Evolutionary conservation across 2,329 filamentous ascomycete species (phyloP).

Genomic region (Arthroderma sp.): DNA sequence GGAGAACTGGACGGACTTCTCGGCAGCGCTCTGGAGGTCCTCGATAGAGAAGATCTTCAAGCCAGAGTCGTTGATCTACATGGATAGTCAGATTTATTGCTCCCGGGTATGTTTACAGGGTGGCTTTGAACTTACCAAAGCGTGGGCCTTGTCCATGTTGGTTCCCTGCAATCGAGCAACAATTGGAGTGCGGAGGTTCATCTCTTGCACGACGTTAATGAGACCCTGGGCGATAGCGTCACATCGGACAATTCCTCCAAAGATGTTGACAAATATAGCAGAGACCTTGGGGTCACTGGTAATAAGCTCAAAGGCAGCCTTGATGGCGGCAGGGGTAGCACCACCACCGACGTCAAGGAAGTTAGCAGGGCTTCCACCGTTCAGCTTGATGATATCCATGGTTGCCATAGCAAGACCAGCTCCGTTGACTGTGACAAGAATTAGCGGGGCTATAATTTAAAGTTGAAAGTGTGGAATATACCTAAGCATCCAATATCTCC

Average conservation of each 20-base stretch:
- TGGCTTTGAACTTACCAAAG: constrained; percentile 44
- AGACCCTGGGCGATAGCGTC: constrained; percentile 94
- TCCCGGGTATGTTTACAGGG: not conserved
- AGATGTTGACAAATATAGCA: constrained; percentile 99
- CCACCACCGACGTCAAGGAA: constrained; percentile 98
- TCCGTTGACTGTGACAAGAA: constrained; percentile 58
- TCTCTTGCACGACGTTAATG: constrained; percentile 84
- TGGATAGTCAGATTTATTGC: constrained; percentile 5
- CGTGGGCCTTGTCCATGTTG: constrained; percentile 90
- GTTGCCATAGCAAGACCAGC: constrained; percentile 99
- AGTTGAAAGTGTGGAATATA: constrained; percentile 13
- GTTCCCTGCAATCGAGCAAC: constrained; percentile 95
- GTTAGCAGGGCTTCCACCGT: constrained; percentile 90
- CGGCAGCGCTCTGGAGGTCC: constrained; percentile 89
- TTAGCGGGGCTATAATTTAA: not conserved
- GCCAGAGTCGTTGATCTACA: constrained; percentile 80
- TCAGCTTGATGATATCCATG: constrained; percentile 99
- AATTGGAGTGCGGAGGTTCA: constrained; percentile 94
- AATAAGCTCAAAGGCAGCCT: constrained; percentile 96
- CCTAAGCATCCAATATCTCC: constrained; percentile 92
- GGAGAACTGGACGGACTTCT: constrained; percentile 97
- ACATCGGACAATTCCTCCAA: constrained; percentile 95
- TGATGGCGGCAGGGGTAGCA: constrained; percentile 91
- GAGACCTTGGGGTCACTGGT: constrained; percentile 97
- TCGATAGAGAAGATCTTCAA: constrained; percentile 99